phyloP scores from a whole-genome alignment of 2,329 filamentous ascomycete genomes.

The Fusarium tanahbumbuense region DNA sequence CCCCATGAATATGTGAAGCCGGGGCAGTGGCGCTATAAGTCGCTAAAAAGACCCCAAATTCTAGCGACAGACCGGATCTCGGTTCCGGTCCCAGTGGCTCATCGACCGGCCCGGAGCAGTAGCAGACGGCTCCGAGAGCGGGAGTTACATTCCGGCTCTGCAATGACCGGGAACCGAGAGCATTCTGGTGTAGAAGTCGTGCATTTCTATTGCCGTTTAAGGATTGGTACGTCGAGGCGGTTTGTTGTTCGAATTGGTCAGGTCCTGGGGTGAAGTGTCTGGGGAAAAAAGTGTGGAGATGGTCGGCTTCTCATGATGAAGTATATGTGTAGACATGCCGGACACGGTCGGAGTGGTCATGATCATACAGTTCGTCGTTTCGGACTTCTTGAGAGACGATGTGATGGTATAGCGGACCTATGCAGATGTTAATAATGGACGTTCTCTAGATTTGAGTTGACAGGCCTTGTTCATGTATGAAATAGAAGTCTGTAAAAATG shows the following conservation, averaged over 20 bases:
- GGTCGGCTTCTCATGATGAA: conserved; percentile 16
- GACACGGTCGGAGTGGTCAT: not conserved
- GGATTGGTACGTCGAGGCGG: conserved; percentile 1
- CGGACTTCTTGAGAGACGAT: not conserved
- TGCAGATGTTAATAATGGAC: not conserved
- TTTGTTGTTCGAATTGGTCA: not conserved
- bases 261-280: conserved; percentile 1
- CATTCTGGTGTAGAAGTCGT: not conserved
- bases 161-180: conserved; percentile 42
- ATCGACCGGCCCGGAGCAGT: conserved; percentile 2
- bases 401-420: not conserved
- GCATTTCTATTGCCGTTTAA: conserved; percentile 25
- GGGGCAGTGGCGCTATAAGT: conserved; percentile 8
- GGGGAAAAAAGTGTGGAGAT: conserved; percentile 32
- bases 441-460: not conserved
- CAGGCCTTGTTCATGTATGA: not conserved
- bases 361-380: not conserved
- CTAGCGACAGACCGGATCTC: conserved; percentile 28
- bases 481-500: not conserved
- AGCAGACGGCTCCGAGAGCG: conserved; percentile 9
- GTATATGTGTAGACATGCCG: not conserved
- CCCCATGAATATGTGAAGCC: conserved; percentile 12
- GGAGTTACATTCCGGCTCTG: conserved; percentile 31
- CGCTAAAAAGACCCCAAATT: conserved; percentile 13
- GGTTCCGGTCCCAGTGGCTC: conserved; percentile 32